These are phyloP conservation scores for Jaltomata sinuosa DNA, from an alignment of 257 asterid genomes.

Conservation along the genomic window DNA sequence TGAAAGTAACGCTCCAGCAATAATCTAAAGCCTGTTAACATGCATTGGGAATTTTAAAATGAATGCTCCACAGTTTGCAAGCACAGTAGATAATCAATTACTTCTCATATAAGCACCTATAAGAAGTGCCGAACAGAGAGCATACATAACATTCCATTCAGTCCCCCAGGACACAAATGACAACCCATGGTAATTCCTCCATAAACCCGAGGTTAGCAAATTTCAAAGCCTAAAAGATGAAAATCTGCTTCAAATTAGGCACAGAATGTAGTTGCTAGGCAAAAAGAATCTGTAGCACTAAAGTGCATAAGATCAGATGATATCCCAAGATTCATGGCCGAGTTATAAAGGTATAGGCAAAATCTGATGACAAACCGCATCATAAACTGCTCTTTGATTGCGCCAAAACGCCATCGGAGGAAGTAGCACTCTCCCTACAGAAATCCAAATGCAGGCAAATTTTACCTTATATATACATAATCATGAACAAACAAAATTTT, in stretches of 20 bases:
- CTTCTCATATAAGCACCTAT: no score
- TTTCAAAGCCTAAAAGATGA: neutral
- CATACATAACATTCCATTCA: no score
- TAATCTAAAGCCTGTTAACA: no score
- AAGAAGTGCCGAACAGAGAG: no score
- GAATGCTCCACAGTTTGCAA: no score
- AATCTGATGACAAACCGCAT: constrained; percentile 29
- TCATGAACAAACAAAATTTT: neutral
- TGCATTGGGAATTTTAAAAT: no score
- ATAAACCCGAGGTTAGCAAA: neutral
- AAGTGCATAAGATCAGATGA: neutral
- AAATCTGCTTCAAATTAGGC: neutral
- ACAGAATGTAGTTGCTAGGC: neutral
- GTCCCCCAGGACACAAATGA: neutral
- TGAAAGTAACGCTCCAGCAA: no score
- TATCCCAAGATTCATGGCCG: neutral
- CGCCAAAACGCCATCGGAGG: constrained; percentile 73
- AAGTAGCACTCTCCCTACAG: constrained; percentile 62
- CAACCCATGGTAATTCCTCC: neutral
- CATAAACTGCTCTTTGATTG: constrained; percentile 54
- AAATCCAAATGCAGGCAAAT: neutral
- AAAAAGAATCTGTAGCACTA: neutral
- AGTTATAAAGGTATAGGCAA: neutral
- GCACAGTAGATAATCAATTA: no score
- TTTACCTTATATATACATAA: neutral